A percentile compares a stretch with the other conserved stretches of the same genome.
These are phyloP conservation scores for Odontarrhena argentea DNA, from an alignment of 345 rosid species.

Conservation along the genomic window DNA sequence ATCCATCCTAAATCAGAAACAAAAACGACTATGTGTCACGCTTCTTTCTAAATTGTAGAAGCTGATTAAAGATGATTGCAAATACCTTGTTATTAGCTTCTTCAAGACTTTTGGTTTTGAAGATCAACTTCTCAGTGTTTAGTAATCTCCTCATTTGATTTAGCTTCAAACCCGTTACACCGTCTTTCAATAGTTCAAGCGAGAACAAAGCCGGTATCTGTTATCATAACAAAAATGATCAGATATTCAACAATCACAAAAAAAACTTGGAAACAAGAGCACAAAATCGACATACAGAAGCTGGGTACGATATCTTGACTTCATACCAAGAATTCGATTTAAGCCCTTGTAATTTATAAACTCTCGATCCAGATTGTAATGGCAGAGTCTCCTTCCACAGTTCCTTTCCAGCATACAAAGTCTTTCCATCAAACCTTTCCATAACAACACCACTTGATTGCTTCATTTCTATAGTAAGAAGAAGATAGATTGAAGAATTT, in stretches of 20 bases:
- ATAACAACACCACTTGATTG: neutral
- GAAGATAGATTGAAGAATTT: neutral
- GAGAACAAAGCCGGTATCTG: slow-evolving; percentile 54
- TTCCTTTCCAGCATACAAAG: slow-evolving; percentile 70
- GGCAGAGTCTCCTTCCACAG: slow-evolving; percentile 65
- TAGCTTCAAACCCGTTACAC: slow-evolving; percentile 39
- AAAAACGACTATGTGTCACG: neutral
- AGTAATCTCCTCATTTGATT: slow-evolving; percentile 52
- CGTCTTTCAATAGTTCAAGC: slow-evolving; percentile 51
- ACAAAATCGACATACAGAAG: slow-evolving; percentile 71
- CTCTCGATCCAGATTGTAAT: slow-evolving; percentile 56
- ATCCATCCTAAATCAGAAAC: slow-evolving; percentile 51
- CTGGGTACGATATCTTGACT: slow-evolving; percentile 99
- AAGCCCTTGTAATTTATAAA: slow-evolving; percentile 62
- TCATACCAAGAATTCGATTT: slow-evolving; percentile 78
- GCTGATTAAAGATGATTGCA: neutral
- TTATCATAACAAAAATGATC: slow-evolving; percentile 1
- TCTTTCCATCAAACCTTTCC: slow-evolving; percentile 45
- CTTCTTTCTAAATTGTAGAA: neutral
- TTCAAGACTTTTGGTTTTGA: slow-evolving; percentile 50
- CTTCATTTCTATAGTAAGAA: neutral
- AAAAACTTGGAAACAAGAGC: slow-evolving; percentile 19
- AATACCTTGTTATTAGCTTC: slow-evolving; percentile 47
- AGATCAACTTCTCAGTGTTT: slow-evolving; percentile 66
- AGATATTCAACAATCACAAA: slow-evolving; percentile 25